Base-by-base conservation (phyloP, 1,139 yeast species). In the Blastobotrys illinoisensis region DNA sequence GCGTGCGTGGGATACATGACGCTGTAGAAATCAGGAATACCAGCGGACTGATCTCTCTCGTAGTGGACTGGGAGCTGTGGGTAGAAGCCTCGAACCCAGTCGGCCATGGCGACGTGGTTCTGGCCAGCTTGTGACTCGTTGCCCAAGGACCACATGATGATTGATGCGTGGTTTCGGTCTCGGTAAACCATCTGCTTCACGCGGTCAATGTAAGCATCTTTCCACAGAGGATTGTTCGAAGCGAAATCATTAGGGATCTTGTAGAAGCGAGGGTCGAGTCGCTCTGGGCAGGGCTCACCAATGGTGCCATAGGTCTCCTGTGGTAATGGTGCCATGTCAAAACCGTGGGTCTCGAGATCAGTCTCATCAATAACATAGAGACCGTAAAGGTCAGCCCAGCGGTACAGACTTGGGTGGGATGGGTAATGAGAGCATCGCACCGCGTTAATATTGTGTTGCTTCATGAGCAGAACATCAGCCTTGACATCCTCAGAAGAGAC, bases 331-430 rank as follows among this genome's bases (percentile, higher is more conserved):
- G n/a, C 51, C 52, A 16, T 32, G 19, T 54, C 65, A 47, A 71
- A 70, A 1, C 75, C 75, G 57, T 72, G 75, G 52, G 73, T 69
- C 55, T 72, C 75, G 44, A 72, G 60, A 58, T 72, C 75, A 1
- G 75, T 71, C 58, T 72, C 75, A 53, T 71, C 73, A 32, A 72
- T 60, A n/a, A 72, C 72, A 64, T 71, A 72, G 32, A 72, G 64
- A 5, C 56, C 56, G 7, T 45, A 40, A 26, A 58, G 55, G 53
- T 71, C 70, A 11, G 67, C 66, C 59, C 63, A 60, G 46, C 55
- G 49, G 13, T 55, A 46, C 19, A 63, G 50, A n/a, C 56, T 48
- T 9, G 67, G 67, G 47, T 64, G 65, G 5, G 66, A 62, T 6
- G 75, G 75, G 49, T 72, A 72, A 57, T 72, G 75, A 1, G 74